Base-by-base conservation (phyloP, 352 stramenopile genomes). In the Pilasporangium apinafurcum region DNA sequence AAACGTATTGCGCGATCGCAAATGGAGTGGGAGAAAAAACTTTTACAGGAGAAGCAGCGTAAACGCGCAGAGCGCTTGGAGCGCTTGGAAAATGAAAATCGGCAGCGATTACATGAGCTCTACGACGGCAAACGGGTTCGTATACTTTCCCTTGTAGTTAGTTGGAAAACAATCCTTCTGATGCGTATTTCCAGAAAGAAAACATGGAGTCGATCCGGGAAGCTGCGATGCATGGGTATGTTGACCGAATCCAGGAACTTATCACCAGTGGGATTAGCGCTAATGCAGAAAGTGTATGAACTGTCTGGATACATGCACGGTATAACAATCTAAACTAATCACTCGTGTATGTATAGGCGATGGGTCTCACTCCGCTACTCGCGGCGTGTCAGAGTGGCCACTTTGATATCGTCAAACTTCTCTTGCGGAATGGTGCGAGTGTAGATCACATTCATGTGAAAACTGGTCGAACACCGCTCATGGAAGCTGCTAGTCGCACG, bases 191-290 rank as follows among this genome's bases (percentile, higher is more conserved):
- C 12, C 48, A 88, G 76, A 70, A 70, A 60, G 63, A 83, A 43
- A 82, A 82, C 45, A 51, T 84, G 22, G 68, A 82, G 31, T 79
- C 68, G 4, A 86, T 88, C 32, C 76, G 76, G 1, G 66, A 85
- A 47, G 76, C 73, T 20, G 68, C 72, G 17, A 76, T 88, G 48
- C 56, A 65, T 33, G 76, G 72, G 8, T 62, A 88, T 46, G 18
- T 74, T 12, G 60, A 56, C 18, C 60, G 70, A 5, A 55, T 88
- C 10, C 43, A 57, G 17, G 61, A 77, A 20, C 36, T 88, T 18
- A 46, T 88, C 2, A 44, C 50, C 8, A 56, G 62, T 22, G 76
- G 76, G 5, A 85, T 83, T 29, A 73, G 69, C 16, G 54, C 65
- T 1, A 62, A 88, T 39, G 60, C 72, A 5, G 56, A 79, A 44